Percentiles rank a stretch among this genome's conserved stretches.
Conservation (phyloP, 257 asterid genomes). For the Solanum megistacrolobum region DNA sequence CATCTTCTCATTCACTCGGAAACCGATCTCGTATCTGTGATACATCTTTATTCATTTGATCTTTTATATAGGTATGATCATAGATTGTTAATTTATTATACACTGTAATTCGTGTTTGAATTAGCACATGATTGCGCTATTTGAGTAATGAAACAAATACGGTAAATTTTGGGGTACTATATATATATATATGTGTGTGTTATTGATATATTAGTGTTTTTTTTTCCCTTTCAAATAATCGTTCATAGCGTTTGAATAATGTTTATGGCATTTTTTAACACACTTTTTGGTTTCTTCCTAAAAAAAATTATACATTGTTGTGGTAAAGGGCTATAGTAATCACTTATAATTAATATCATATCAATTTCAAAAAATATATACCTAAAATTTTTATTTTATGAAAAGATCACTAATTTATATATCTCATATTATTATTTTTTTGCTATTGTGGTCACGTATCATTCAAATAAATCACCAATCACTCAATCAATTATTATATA, state of each 20-base stretch:
- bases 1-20: no score
- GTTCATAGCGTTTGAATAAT: background rate
- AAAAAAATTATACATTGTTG: background rate
- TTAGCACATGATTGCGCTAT: background rate
- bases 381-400: no score
- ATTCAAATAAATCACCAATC: background rate
- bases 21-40: no score
- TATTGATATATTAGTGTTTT: background rate
- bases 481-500: background rate
- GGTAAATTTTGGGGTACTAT: background rate
- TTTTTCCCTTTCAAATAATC: background rate
- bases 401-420: no score
- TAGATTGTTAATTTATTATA: background rate
- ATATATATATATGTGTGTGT: background rate
- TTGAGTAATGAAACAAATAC: background rate
- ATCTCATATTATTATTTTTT: no score
- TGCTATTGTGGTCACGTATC: background rate
- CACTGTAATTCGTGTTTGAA: background rate
- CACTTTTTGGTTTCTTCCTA: background rate
- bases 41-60: no score
- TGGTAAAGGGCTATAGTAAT: background rate
- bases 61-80: background rate
- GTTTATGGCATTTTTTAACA: background rate
- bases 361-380: no score
- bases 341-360: background rate